Evolutionary conservation across 164 flowering plant species (phyloP).

Genomic region (Amborella trichopoda): DNA sequence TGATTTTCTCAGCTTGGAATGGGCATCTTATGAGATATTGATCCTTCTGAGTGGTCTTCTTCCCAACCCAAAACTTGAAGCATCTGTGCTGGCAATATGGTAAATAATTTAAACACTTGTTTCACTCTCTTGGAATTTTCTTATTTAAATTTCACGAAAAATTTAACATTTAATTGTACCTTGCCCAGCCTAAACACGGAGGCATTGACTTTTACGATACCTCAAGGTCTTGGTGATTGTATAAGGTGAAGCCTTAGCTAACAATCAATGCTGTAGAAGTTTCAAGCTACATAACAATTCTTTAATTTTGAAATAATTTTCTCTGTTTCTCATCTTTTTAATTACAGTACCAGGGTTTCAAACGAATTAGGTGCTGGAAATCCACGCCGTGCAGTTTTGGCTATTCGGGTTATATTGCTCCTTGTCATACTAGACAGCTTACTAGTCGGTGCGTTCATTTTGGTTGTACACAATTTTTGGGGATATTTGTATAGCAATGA

Average conservation of each 20-base stretch:
- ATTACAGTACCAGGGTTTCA: slow-evolving; percentile 52
- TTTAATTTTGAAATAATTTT: not conserved
- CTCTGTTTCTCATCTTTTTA: not conserved
- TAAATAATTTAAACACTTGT: slow-evolving; percentile 1
- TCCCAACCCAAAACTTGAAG: slow-evolving; percentile 51
- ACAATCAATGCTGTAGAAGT: not conserved
- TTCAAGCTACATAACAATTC: not conserved
- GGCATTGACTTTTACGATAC: slow-evolving; percentile 14
- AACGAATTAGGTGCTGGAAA: slow-evolving; percentile 49
- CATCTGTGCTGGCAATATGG: slow-evolving; percentile 58
- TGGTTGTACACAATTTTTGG: slow-evolving; percentile 22
- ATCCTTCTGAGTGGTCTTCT: slow-evolving; percentile 55
- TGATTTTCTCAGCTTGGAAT: too few species aligned
- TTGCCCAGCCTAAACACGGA: slow-evolving; percentile 17
- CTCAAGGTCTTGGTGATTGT: slow-evolving; percentile 19
- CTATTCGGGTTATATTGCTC: slow-evolving; percentile 19
- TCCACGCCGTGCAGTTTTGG: slow-evolving; percentile 24
- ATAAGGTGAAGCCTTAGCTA: slow-evolving; percentile 13
- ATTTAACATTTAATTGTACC: not conserved
- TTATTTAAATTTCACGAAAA: not conserved
- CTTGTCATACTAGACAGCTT: slow-evolving; percentile 18
- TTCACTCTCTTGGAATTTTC: too few species aligned
- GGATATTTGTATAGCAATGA: slow-evolving; percentile 35
- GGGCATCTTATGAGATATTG: slow-evolving; percentile 50
- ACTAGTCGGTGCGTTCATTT: slow-evolving; percentile 5